Percentiles rank a stretch among this genome's conserved stretches.
Evolutionary conservation across 306 rosid genomes (phyloP).

Genomic region (Quillaja saponaria): DNA sequence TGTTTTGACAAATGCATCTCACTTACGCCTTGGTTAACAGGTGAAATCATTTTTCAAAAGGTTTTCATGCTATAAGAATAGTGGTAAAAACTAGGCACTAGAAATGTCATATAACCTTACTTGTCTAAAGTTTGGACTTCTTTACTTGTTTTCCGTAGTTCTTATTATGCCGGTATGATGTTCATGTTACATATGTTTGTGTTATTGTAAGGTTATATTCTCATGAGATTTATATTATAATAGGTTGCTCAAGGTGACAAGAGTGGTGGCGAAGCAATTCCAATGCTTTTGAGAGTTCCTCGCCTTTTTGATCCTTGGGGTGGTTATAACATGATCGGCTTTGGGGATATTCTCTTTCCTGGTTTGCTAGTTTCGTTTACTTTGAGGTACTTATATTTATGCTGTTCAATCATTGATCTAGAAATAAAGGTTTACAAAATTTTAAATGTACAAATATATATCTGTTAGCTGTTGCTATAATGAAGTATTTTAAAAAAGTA

Average conservation of each 20-base stretch:
- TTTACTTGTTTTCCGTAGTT: too few species aligned
- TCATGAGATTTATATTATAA: too few species aligned
- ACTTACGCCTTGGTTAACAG: too few species aligned
- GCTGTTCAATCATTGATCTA: conserved; percentile 6
- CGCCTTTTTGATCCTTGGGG: conserved; percentile 86
- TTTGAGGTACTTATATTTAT: conserved; percentile 60
- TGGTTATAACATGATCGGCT: conserved; percentile 94
- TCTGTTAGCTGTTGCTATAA: conserved; percentile 2
- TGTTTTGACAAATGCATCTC: too few species aligned
- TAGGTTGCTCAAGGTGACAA: conserved; percentile 89
- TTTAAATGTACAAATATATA: background rate
- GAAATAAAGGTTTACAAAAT: conserved; percentile 11
- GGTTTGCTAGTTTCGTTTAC: conserved; percentile 87
- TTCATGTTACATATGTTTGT: too few species aligned
- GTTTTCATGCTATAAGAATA: too few species aligned
- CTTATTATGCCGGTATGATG: too few species aligned
- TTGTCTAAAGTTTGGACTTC: too few species aligned
- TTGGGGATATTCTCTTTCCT: conserved; percentile 95
- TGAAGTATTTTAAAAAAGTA: background rate
- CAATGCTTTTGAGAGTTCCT: conserved; percentile 90
- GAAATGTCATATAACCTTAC: too few species aligned
- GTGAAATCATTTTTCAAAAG: too few species aligned
- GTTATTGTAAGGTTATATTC: too few species aligned
- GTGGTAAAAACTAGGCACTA: too few species aligned
- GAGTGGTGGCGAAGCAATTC: conserved; percentile 88